Base-by-base conservation (phyloP, 2,329 filamentous ascomycete genomes). In the Aplosporella prunicola region DNA sequence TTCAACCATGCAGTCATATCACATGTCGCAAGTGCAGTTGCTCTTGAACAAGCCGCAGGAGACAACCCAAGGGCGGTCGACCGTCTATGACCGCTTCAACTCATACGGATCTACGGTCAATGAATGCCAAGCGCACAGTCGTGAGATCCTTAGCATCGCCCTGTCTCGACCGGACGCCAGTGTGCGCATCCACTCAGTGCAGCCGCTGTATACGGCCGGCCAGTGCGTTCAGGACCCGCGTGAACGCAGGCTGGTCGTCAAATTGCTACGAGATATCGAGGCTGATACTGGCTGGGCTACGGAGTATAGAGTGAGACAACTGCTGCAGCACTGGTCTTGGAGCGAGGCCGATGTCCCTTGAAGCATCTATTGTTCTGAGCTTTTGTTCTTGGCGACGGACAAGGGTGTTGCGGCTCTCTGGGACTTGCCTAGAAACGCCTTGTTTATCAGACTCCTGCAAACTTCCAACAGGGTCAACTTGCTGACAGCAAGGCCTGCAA, bases 231-330 rank as follows among this genome's bases (percentile, higher is more conserved):
- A 65, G 7, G 66, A 73, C 37, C 54, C 61, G 18, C 59, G 58
- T 9, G 76, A 78, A 53, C 69, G 74, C 11, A 57, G 66, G 23
- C 62, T 71, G 2, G 66, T 80, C 8, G 47, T 80, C 24, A 61
- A 67, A 9, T 51, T 80, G 24, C 55, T 82, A 14, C 60, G 66
- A 17, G 72, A 68, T 9, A 70, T 81, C 18, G 76, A 81, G 52
- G 58, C 56, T n/a, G 77, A 81, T 47, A 65, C 75, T 26, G 76
- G 76, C 2, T 79, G 74, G 68, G 72, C 74, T 3, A 79, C 76
- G 32, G 66, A 75, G 47, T 78, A 79, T 52, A 66, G 76, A 24
- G 68, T 74, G 17, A 59, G 68, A 43, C 68, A 75, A 45, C 53
- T 79, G 43, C 43, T 66, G 17, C 61, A 65, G 43, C 61, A 69